Evolutionary conservation across 257 asterid species (phyloP), one percentile per base, ranked within the genome.

Genomic region (Galeopsis tetrahit): DNA sequence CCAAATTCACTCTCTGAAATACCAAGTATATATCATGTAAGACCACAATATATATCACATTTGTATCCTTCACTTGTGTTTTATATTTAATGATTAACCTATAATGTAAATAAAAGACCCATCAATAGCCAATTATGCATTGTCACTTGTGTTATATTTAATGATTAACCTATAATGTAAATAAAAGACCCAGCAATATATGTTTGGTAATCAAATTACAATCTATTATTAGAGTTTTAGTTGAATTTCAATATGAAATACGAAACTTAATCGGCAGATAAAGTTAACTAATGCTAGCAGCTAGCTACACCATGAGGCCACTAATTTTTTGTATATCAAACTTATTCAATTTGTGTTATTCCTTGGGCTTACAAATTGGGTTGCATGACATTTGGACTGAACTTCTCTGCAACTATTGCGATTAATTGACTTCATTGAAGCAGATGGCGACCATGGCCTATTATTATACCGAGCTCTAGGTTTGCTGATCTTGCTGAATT

Each of bases 401-500:
- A 88, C 74, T 17, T 88, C 95, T 82, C 82, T 78, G 84, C 82
- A 78, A 67, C 79, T 81, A 69, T 77, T 82, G 66, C 87, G 93
- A 70, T 71, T 79, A 49, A 78, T 68, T 44, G 91, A 78, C 82
- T 87, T 92, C 59, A 91, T n/a, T 42, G 90, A 78, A 77, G 80
- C 83, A 78, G 91, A 77, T 68, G 82, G 82, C 8, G 77, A 84
- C 98, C 96, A 90, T 33, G 95, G 93, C 81, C 86, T 82, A 31
- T 88, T 77, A 81, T 82, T 77, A 81, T 82, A 85, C 39, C 93
- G 88, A 75, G 84, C 88, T 70, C 87, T 83, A 5, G 91, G 82
- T 80, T 86, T 90, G 90, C 82, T 83, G 58, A 90, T 75, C 85
- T 87, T 93, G 79, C 95, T 73, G 75, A 85, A 84, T 63, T 83